A percentile compares a stretch with the other conserved stretches of the same genome.
Conservation (phyloP, 73 alveolate genomes). For the Tetrahymena thermophila region DNA sequence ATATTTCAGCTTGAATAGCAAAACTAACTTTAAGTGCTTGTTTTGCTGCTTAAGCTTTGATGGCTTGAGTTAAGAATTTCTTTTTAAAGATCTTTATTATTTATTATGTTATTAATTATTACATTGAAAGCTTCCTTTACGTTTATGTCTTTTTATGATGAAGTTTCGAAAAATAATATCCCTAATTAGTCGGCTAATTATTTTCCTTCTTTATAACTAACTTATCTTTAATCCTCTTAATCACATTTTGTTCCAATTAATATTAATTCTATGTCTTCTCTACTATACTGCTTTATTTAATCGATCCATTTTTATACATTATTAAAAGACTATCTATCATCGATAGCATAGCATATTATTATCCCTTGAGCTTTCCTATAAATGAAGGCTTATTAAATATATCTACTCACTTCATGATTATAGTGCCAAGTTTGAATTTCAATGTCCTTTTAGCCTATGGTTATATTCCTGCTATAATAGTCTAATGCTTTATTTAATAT, state of each 20-base stretch:
- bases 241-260: conserved; percentile 76
- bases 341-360: conserved; percentile 53
- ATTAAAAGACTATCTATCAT: conserved; percentile 52
- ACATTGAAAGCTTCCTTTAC: conserved; percentile 66
- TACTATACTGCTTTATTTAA: conserved; percentile 51
- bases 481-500: not conserved
- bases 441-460: not conserved
- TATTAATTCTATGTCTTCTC: conserved; percentile 62
- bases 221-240: conserved; percentile 65
- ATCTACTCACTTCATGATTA: not conserved
- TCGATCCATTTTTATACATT: conserved; percentile 61
- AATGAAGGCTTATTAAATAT: not conserved
- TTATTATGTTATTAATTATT: conserved; percentile 56
- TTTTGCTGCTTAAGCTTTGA: not conserved
- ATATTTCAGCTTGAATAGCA: not conserved
- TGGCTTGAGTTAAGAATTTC: not conserved
- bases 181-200: conserved; percentile 61
- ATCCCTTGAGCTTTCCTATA: conserved; percentile 47
- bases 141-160: conserved; percentile 62
- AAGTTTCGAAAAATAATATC: conserved; percentile 58
- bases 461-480: too few species aligned
- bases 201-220: conserved; percentile 67
- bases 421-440: not conserved
- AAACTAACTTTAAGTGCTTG: not conserved
- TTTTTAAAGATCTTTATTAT: not conserved